A percentile compares a stretch with the other conserved stretches of the same genome.
Evolutionary conservation across 192 early-diverging fungal species (phyloP).

Genomic region (Coemansia sp.): DNA sequence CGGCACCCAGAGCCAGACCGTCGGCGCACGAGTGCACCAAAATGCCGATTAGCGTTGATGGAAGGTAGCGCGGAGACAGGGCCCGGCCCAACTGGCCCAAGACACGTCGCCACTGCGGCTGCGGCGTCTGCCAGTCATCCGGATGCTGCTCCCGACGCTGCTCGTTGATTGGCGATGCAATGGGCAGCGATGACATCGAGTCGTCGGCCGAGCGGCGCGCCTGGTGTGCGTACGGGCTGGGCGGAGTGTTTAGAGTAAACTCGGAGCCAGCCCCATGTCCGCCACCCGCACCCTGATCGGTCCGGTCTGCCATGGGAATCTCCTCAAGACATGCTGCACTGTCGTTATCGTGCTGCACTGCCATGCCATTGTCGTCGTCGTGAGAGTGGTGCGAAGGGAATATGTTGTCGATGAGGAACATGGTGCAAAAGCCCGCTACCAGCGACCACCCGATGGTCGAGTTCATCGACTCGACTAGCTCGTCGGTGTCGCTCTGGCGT

Average conservation of each 20-base stretch:
- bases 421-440: conserved; percentile 78
- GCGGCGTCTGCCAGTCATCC: conserved; percentile 6
- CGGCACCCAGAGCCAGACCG: conserved; percentile 91
- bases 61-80: conserved; percentile 46
- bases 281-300: background rate
- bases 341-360: conserved; percentile 21
- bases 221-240: background rate
- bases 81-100: conserved; percentile 13
- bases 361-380: background rate
- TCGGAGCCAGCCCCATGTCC: conserved; percentile 16
- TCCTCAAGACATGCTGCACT: conserved; percentile 43
- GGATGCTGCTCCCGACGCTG: background rate
- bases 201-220: conserved; percentile 1
- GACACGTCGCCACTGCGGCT: conserved; percentile 42
- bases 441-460: conserved; percentile 73
- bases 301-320: conserved; percentile 23
- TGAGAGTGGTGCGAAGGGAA: conserved; percentile 21
- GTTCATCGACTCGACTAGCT: conserved; percentile 34
- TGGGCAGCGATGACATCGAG: conserved; percentile 7
- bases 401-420: conserved; percentile 81
- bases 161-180: background rate
- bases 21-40: conserved; percentile 96
- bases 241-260: conserved; percentile 19
- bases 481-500: background rate
- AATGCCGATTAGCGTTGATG: conserved; percentile 81